Base-by-base conservation (phyloP, 2,329 filamentous ascomycete species). In the Clonostachys chloroleuca region DNA sequence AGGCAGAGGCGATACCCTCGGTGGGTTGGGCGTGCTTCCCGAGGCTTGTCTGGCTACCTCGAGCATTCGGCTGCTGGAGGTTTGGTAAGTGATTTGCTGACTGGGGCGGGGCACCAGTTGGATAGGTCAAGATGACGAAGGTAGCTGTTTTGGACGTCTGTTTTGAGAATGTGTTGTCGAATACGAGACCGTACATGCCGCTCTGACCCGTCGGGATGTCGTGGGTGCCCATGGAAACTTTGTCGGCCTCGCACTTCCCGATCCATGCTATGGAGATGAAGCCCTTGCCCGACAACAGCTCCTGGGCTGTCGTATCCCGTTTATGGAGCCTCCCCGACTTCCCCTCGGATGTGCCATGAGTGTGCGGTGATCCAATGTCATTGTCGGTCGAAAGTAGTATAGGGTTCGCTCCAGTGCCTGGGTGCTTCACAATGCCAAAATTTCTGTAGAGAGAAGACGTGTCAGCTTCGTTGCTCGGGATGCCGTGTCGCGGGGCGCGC, bases 111-210 rank as follows among this genome's bases (percentile, higher is more conserved):
- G 83, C 80, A 55, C 85, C 87, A 35, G 90, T 92, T 10, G 92
- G 92, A 60, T 97, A 96, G 37, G 91, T 97, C 64, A 97, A 80
- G 45, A 99, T 81, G 35, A 96, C 92, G 60, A 99, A 89, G 8
- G 92, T 97, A 17, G 91, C 91, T 33, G 87, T 96, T 71, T 99
- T 99, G 46, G 92, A 94, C 40, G 88, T 86, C 65, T 86, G 89
- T 70, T 96, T 97, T 50, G 92, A 96, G 64, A 99, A 99, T 30
- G 94, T 99, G 62, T 99, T 99, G 79, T 99, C 94, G 61, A 99
- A 96, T 34, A 97, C 90, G 51, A 99, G 75, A 48, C 92, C 94
- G 63, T 95, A 99, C 82, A 96, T 96, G 60, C 94, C 94, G 20
- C 85, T 89, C 53, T 94, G 83, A 34, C 83, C 83, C 8, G 73